Conservation (phyloP, 441 rosid species). For the Eutrema salsugineum region DNA sequence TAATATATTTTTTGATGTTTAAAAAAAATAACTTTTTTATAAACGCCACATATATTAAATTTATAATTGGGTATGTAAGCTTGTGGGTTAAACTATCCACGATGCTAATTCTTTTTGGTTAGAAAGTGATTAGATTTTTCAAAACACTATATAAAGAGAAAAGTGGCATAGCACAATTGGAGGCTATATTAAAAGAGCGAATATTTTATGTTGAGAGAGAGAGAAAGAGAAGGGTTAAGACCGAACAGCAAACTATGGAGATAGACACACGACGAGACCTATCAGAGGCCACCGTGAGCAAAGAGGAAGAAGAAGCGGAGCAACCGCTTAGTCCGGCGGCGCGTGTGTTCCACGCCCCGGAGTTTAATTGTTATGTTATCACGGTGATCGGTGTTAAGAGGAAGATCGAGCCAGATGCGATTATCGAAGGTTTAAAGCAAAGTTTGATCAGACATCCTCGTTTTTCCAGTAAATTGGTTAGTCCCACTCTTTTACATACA, state of each 20-base stretch:
- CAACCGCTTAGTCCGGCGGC: constrained; percentile 53
- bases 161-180: not conserved
- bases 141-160: not conserved
- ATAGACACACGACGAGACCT: not conserved
- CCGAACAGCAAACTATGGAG: not conserved
- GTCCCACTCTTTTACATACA: not conserved
- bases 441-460: constrained; percentile 62
- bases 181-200: not conserved
- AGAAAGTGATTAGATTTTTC: not conserved
- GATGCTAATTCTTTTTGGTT: not conserved
- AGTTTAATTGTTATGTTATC: constrained; percentile 47
- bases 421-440: constrained; percentile 41
- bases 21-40: not conserved
- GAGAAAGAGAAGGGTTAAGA: not conserved
- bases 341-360: constrained; percentile 49
- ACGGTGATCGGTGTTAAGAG: constrained; percentile 46
- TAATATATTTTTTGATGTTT: too few relatives aligned
- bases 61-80: not conserved
- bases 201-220: not conserved
- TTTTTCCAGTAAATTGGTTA: constrained; percentile 56
- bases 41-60: not conserved
- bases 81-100: not conserved
- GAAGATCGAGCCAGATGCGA: constrained; percentile 30
- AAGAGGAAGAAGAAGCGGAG: constrained; percentile 6
- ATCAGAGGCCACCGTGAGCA: not conserved